Evolutionary conservation across 2,329 filamentous ascomycete species (phyloP).

Genomic region (Chrysosporium queenslandicum): DNA sequence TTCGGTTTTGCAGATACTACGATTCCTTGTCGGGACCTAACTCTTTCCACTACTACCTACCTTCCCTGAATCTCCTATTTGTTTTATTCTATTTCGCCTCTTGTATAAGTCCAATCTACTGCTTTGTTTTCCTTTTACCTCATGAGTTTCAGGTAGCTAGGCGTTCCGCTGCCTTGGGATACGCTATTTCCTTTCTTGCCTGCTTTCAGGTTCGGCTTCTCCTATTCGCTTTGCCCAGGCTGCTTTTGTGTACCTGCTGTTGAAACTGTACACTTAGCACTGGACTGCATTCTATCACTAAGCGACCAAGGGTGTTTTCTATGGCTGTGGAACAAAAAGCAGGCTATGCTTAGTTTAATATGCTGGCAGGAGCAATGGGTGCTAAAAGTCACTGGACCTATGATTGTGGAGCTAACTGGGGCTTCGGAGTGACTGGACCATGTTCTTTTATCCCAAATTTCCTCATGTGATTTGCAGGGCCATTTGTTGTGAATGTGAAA

Average conservation of each 20-base stretch:
- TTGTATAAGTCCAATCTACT: conserved; percentile 10
- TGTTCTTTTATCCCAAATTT: conserved; percentile 12
- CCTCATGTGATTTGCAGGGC: not conserved
- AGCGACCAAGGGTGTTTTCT: conserved; percentile 2
- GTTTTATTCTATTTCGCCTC: not conserved
- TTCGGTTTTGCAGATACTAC: not conserved
- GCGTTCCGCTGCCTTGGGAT: not conserved
- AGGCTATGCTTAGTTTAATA: not conserved
- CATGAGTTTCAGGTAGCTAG: not conserved
- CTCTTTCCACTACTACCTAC: not conserved
- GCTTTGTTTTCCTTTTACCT: not conserved
- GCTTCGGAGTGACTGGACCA: conserved; percentile 1
- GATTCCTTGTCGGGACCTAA: not conserved
- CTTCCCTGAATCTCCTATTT: not conserved
- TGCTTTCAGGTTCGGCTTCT: not conserved
- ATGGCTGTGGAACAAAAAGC: not conserved
- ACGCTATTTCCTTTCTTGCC: not conserved
- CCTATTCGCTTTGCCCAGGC: not conserved
- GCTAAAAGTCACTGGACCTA: not conserved
- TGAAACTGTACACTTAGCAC: conserved; percentile 8
- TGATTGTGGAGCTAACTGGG: not conserved
- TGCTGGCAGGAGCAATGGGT: not conserved
- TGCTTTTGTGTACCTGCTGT: not conserved
- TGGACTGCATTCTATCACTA: conserved; percentile 1
- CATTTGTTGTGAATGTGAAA: conserved; percentile 15